phyloP scores from a whole-genome alignment of 805 yeast genomes.

The Wickerhamiella vanderwaltii region DNA sequence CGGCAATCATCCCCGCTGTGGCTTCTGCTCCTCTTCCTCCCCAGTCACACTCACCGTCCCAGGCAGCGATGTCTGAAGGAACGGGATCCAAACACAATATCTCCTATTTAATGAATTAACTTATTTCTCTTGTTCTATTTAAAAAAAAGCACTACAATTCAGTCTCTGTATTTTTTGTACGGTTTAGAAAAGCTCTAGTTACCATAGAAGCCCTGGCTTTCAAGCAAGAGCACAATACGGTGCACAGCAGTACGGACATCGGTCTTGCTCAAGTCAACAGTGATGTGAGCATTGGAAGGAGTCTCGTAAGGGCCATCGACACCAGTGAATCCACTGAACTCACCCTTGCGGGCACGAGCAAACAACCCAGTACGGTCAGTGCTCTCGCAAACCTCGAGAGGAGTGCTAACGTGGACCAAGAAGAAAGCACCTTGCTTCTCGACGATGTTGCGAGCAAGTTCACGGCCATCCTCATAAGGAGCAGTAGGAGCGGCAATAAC shows the following conservation, averaged over 20 bases:
- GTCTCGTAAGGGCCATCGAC: slow-evolving; percentile 37
- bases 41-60: no score
- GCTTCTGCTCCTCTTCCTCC: background rate
- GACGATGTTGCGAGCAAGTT: slow-evolving; percentile 33
- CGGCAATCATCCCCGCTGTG: no score
- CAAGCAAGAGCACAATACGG: slow-evolving; percentile 58
- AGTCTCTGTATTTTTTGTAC: no score
- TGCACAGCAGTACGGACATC: slow-evolving; percentile 61
- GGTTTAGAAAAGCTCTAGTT: slow-evolving; percentile 24
- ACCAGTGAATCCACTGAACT: slow-evolving; percentile 38
- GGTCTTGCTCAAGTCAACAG: slow-evolving; percentile 41
- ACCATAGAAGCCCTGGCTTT: slow-evolving; percentile 71
- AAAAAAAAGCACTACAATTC: no score
- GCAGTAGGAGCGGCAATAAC: slow-evolving; percentile 58
- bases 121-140: background rate
- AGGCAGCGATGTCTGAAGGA: no score
- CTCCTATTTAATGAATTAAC: slow-evolving; percentile 12
- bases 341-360: slow-evolving; percentile 35
- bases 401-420: slow-evolving; percentile 40
- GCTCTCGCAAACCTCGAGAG: slow-evolving; percentile 34
- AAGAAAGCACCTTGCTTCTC: slow-evolving; percentile 42
- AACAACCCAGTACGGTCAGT: slow-evolving; percentile 42
- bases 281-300: slow-evolving; percentile 45
- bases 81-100: slow-evolving; percentile 6
- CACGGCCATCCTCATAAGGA: slow-evolving; percentile 34